These are phyloP conservation scores for Aspergillus sp. DNA, from an alignment of 2,329 filamentous ascomycete species.

Conservation along the genomic window DNA sequence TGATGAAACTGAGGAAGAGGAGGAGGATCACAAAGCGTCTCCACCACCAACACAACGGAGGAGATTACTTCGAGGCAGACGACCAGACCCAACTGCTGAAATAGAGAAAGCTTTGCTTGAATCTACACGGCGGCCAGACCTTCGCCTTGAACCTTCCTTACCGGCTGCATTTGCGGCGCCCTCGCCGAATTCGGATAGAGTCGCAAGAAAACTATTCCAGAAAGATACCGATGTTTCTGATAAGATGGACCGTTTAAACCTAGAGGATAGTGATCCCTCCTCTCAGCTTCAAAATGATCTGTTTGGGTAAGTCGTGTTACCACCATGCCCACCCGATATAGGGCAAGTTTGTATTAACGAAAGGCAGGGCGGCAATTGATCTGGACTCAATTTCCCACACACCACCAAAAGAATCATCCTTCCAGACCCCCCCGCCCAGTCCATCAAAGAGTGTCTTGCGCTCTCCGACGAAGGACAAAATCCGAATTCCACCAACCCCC, in stretches of 20 bases:
- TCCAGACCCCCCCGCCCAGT: constrained; percentile 44
- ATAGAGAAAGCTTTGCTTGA: constrained; percentile 15
- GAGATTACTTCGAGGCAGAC: constrained; percentile 37
- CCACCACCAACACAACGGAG: constrained; percentile 26
- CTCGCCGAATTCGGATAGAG: constrained; percentile 14
- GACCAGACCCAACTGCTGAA: constrained; percentile 22
- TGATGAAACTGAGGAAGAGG: constrained; percentile 30
- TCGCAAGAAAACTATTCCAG: constrained; percentile 21
- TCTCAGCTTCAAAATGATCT: constrained; percentile 19
- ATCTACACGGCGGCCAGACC: constrained; percentile 12
- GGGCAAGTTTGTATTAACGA: not conserved
- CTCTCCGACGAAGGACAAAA: constrained; percentile 50
- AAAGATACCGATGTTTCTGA: constrained; percentile 23
- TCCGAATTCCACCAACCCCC: constrained; percentile 50
- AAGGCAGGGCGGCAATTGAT: constrained; percentile 7
- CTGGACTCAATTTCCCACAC: constrained; percentile 11
- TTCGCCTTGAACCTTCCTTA: constrained; percentile 22
- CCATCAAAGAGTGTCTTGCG: constrained; percentile 44
- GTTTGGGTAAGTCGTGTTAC: constrained; percentile 18
- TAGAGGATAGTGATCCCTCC: constrained; percentile 24
- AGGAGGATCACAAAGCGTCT: constrained; percentile 18
- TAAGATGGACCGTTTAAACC: constrained; percentile 21
- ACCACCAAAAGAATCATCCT: constrained; percentile 5
- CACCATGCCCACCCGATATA: not conserved
- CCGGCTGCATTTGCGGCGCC: constrained; percentile 19